Evolutionary conservation across 139 green algal genomes (phyloP), one percentile per base, ranked within the genome.

Genomic region (Asterochloris erici): DNA sequence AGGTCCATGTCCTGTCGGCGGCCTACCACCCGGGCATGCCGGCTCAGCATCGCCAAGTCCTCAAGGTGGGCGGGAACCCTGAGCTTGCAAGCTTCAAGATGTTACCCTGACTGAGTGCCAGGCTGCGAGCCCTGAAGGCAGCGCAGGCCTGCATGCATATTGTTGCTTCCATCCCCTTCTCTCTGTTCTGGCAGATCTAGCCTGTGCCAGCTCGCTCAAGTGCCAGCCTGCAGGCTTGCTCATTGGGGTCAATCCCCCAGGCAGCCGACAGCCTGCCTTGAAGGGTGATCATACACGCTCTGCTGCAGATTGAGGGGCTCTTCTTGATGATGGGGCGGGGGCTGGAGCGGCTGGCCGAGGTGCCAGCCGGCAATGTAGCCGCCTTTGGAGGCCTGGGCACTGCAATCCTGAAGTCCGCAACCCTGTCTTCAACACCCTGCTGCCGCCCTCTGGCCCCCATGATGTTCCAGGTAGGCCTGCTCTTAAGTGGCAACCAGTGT

Each of bases 321-420:
- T 99, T 94, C 88, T 87, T 99, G 60, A 99, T 99, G 96, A 99
- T 99, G 97, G 97, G 97, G 0, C 86, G 93, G 24, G 91, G 87
- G 6, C 86, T 98, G 78, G 91, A 97, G 73, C 78, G 79, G 24
- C 79, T 96, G 47, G 17, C 82, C 75, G 63, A 84, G 62, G 97
- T 97, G 73, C 95, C 95, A 0, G 95, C 96, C 63, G 97, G 97
- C 84, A 98, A 96, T 81, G 89, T 99, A 63, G 81, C 98, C 21
- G 97, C 94, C 4, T 88, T 99, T 13, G 88, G 82, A 0, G 96
- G 96, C 1, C 89, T 99, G 73, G 95, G 93, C 74, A 76, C 84
- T 0, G 66, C 84, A 73, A 94, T 99, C 74, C 89, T 98, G 28
- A 99, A 99, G 89, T 94, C 85, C 14, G 97, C 97, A 66, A 99